Conservation (phyloP, 2,329 filamentous ascomycete genomes). For the Remersonia thermophila region DNA sequence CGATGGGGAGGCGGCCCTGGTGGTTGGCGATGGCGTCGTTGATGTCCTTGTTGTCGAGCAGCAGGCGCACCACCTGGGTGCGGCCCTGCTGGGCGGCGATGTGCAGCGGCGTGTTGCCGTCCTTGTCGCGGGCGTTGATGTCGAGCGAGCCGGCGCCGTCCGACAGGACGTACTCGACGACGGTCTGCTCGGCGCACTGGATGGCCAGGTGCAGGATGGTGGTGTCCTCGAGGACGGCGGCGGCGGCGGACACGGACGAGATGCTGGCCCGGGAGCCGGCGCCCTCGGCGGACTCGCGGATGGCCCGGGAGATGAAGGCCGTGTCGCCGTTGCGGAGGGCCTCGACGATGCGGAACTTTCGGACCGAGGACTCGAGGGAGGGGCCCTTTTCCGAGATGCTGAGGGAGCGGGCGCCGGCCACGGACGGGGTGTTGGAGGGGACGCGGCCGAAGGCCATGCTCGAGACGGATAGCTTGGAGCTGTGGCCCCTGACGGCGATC, state of each 20-base stretch:
- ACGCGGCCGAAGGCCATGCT: slow-evolving; percentile 30
- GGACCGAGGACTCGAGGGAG: slow-evolving; percentile 82
- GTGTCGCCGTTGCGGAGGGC: slow-evolving; percentile 84
- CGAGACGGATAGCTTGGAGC: slow-evolving; percentile 34
- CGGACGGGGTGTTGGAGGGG: slow-evolving; percentile 27
- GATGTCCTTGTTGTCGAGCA: slow-evolving; percentile 71
- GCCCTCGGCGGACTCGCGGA: slow-evolving; percentile 50
- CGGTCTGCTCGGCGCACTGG: slow-evolving; percentile 83
- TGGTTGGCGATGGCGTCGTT: slow-evolving; percentile 83
- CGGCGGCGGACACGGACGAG: slow-evolving; percentile 36
- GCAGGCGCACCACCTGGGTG: slow-evolving; percentile 63
- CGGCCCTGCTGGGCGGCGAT: slow-evolving; percentile 75
- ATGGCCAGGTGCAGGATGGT: slow-evolving; percentile 87
- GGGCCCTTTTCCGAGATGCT: slow-evolving; percentile 29
- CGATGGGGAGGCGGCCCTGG: slow-evolving; percentile 72
- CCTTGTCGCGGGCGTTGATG: slow-evolving; percentile 79
- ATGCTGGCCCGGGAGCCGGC: slow-evolving; percentile 41
- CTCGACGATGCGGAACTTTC: slow-evolving; percentile 90
- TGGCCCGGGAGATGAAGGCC: slow-evolving; percentile 73
- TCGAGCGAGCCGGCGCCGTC: slow-evolving; percentile 57
- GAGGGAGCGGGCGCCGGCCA: slow-evolving; percentile 20
- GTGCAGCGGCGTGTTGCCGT: slow-evolving; percentile 89
- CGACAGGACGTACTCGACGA: slow-evolving; percentile 90
- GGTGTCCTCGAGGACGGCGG: slow-evolving; percentile 57
- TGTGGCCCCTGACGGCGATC: slow-evolving; percentile 30